phyloP scores from a whole-genome alignment of 495 filamentous ascomycete genomes.

The Glonium stellatum region DNA sequence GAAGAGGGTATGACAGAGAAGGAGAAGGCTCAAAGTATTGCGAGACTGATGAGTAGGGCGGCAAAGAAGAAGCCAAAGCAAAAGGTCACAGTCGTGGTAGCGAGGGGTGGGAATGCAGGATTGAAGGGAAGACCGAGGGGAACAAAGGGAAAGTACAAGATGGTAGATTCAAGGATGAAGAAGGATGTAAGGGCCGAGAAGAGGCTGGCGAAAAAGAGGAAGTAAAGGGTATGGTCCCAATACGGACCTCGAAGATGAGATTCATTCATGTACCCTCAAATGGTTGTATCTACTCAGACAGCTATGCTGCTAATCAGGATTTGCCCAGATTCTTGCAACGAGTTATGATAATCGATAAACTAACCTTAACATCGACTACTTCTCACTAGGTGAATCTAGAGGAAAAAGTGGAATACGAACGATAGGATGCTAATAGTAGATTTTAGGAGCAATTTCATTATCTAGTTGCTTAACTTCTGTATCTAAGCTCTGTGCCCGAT shows the following conservation, averaged over 20 bases:
- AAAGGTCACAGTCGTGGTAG: constrained; percentile 84
- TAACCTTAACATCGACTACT: too few relatives aligned
- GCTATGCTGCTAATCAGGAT: background rate
- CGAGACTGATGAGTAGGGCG: constrained; percentile 72
- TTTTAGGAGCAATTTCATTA: too few relatives aligned
- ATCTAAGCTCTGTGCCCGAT: too few relatives aligned
- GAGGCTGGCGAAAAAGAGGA: constrained; percentile 64
- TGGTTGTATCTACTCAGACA: background rate
- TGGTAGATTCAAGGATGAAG: constrained; percentile 94
- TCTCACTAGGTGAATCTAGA: too few relatives aligned
- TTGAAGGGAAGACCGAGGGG: constrained; percentile 70
- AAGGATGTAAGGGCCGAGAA: constrained; percentile 95
- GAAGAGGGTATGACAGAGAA: constrained; percentile 89
- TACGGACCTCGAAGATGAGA: background rate
- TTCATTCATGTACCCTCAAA: background rate
- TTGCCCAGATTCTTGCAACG: background rate
- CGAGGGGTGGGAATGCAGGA: constrained; percentile 75
- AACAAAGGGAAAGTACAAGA: constrained; percentile 98
- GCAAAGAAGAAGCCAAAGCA: constrained; percentile 78
- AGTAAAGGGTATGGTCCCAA: constrained; percentile 7
- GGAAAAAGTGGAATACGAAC: background rate
- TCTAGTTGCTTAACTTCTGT: too few relatives aligned
- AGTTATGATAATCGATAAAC: background rate
- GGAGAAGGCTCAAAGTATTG: constrained; percentile 83
- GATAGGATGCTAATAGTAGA: too few relatives aligned